Percentiles rank a stretch among this genome's conserved stretches.
phyloP scores from a whole-genome alignment of 345 rosid genomes.

The Eucalyptus tenuipes region DNA sequence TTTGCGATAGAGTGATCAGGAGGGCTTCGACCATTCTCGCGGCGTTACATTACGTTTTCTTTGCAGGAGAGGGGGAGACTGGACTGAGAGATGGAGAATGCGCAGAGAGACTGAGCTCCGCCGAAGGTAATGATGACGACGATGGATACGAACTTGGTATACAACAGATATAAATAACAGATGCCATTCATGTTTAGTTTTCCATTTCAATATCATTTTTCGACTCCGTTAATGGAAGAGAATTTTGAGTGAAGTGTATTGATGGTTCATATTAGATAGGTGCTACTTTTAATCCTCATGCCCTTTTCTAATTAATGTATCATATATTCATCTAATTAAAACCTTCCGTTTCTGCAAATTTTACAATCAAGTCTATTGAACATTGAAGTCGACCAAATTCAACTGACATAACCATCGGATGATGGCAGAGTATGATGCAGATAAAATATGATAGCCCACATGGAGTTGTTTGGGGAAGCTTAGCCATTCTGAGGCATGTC shows the following conservation, averaged over 20 bases:
- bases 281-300: neutral
- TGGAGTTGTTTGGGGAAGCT: neutral
- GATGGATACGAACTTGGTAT: conserved; percentile 55
- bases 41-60: neutral
- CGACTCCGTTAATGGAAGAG: neutral
- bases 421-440: neutral
- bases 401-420: neutral
- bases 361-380: neutral
- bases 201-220: neutral
- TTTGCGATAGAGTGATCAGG: neutral
- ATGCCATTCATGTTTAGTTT: neutral
- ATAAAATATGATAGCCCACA: neutral
- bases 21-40: neutral
- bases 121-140: neutral
- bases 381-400: neutral
- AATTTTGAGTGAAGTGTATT: neutral
- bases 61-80: neutral
- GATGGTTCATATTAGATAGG: neutral
- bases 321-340: neutral
- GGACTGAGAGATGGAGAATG: neutral
- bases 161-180: neutral
- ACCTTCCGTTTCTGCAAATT: neutral
- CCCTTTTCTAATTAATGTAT: neutral
- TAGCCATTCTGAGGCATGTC: neutral
- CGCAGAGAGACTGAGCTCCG: neutral